Percentiles rank a stretch among this genome's conserved stretches.
phyloP scores from a whole-genome alignment of 257 asterid genomes.

The Penstemon barbatus region DNA sequence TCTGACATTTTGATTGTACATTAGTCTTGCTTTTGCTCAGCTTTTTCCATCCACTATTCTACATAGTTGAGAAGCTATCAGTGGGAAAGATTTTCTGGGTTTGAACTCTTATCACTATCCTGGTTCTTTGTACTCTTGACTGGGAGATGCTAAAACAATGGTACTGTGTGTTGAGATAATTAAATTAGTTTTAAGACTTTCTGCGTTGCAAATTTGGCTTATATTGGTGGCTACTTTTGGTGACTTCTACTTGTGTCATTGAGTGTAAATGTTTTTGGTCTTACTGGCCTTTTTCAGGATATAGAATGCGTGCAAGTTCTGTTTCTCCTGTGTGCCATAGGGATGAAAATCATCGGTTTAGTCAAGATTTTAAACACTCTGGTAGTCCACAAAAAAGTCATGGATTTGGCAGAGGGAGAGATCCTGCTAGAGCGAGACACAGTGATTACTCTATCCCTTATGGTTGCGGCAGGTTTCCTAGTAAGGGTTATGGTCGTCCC shows the following conservation, averaged over 20 bases:
- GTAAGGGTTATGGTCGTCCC: conserved; percentile 64
- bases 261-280: conserved; percentile 57
- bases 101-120: no score
- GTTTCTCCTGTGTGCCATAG: conserved; percentile 75
- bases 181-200: no score
- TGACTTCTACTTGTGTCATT: conserved; percentile 42
- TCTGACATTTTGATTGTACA: no score
- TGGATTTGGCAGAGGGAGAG: conserved; percentile 66
- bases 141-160: no score
- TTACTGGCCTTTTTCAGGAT: conserved; percentile 86
- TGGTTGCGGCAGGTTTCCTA: conserved; percentile 57
- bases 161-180: no score
- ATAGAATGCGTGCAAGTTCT: conserved; percentile 80
- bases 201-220: no score
- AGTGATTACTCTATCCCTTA: conserved; percentile 67
- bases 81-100: no score
- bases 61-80: no score
- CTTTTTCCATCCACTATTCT: no score
- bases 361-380: conserved; percentile 55
- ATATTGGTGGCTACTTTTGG: conserved; percentile 30
- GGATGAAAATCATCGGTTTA: conserved; percentile 56
- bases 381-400: conserved; percentile 39
- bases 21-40: no score
- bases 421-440: conserved; percentile 46
- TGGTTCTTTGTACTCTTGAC: no score